A percentile compares a stretch with the other conserved stretches of the same genome.
These are phyloP conservation scores for Botryotinia convoluta DNA, from an alignment of 2,329 filamentous ascomycete species.

Conservation along the genomic window DNA sequence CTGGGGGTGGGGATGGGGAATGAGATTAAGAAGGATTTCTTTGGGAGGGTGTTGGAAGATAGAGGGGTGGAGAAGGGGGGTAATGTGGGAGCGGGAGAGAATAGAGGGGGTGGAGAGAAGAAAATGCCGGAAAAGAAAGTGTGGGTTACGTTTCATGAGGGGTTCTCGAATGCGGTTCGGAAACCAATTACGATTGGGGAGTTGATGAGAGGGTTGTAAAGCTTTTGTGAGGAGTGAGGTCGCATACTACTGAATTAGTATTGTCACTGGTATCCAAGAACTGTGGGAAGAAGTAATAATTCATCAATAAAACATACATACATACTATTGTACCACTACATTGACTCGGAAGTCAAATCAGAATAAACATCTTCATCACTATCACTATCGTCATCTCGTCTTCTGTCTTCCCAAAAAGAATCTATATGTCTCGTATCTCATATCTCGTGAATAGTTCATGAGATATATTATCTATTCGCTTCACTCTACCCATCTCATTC, in stretches of 20 bases:
- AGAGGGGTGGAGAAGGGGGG: constrained; percentile 44
- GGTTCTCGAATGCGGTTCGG: constrained; percentile 85
- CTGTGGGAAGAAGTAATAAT: background rate
- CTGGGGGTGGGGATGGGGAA: background rate
- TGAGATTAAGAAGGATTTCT: constrained; percentile 75
- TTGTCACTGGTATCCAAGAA: background rate
- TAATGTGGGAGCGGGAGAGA: constrained; percentile 57
- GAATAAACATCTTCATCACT: background rate
- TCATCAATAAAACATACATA: background rate
- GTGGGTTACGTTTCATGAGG: constrained; percentile 89
- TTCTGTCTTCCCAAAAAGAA: background rate
- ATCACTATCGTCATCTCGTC: background rate
- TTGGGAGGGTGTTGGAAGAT: constrained; percentile 66
- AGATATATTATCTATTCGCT: too few relatives aligned
- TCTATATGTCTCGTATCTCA: too few relatives aligned
- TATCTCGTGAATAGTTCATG: too few relatives aligned
- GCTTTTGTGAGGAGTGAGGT: background rate
- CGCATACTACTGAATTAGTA: too few relatives aligned
- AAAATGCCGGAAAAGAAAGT: constrained; percentile 55
- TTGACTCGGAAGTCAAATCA: background rate
- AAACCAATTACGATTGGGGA: constrained; percentile 82
- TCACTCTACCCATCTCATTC: too few relatives aligned
- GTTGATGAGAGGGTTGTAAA: constrained; percentile 64
- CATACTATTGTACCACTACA: background rate
- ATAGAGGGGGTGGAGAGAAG: constrained; percentile 47